Conservation (phyloP, 495 filamentous ascomycete species). For the Aspergillus steynii region DNA sequence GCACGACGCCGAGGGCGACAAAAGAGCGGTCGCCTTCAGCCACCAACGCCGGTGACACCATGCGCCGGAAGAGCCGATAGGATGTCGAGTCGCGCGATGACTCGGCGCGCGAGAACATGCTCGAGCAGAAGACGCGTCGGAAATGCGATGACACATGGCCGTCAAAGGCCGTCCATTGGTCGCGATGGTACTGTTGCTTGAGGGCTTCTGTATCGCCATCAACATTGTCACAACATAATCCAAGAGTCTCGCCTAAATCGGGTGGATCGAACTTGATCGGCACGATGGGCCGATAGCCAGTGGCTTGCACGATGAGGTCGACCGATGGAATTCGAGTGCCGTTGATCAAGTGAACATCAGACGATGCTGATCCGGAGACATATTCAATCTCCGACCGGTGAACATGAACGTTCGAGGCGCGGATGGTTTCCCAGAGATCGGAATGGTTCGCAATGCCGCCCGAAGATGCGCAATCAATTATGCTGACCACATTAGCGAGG, state of each 20-base stretch:
- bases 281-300: constrained; percentile 61
- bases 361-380: background rate
- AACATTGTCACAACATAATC: constrained; percentile 9
- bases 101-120: constrained; percentile 16
- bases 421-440: constrained; percentile 35
- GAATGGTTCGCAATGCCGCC: constrained; percentile 34
- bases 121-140: constrained; percentile 13
- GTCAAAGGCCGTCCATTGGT: constrained; percentile 25
- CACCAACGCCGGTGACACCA: constrained; percentile 43
- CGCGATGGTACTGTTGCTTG: background rate
- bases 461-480: constrained; percentile 26
- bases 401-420: constrained; percentile 25
- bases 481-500: constrained; percentile 15
- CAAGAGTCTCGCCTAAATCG: constrained; percentile 23
- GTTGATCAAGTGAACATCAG: constrained; percentile 14
- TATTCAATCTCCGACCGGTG: constrained; percentile 23
- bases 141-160: constrained; percentile 9
- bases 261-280: constrained; percentile 53
- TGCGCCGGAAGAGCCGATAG: constrained; percentile 60
- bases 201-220: background rate
- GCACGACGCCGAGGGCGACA: constrained; percentile 58
- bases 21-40: constrained; percentile 61
- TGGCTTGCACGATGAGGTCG: constrained; percentile 31
- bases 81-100: constrained; percentile 21
- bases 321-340: constrained; percentile 41